Percentiles rank a stretch among this genome's conserved stretches.
Conservation (phyloP, 371 early-diverging fungal species). For the Mortierella sp. region DNA sequence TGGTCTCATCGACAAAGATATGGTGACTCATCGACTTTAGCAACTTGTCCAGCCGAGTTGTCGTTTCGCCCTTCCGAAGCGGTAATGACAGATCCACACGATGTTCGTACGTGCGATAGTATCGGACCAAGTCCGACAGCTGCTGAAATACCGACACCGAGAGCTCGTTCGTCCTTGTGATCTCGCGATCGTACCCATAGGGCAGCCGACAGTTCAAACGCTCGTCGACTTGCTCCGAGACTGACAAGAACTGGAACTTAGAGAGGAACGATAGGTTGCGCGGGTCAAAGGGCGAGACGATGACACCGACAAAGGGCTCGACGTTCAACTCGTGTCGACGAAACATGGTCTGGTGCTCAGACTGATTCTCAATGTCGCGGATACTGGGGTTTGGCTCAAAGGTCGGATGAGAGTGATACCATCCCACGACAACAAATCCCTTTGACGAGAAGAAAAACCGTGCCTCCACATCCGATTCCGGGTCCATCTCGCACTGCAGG, state of each 20-base stretch:
- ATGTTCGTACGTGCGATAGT: constrained; percentile 71
- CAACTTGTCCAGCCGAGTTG: constrained; percentile 63
- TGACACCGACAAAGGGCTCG: constrained; percentile 89
- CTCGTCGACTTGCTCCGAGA: constrained; percentile 58
- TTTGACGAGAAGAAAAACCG: constrained; percentile 77
- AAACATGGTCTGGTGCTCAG: constrained; percentile 78
- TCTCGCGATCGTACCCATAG: constrained; percentile 64
- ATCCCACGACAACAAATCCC: constrained; percentile 87
- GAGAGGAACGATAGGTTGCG: constrained; percentile 64
- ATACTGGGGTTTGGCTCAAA: constrained; percentile 88
- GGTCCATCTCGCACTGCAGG: constrained; percentile 89
- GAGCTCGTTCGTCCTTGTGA: constrained; percentile 61
- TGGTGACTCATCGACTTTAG: constrained; percentile 61
- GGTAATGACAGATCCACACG: constrained; percentile 53
- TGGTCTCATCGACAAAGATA: constrained; percentile 57
- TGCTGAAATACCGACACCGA: constrained; percentile 63
- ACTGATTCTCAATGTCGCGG: constrained; percentile 88
- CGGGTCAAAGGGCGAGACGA: constrained; percentile 81
- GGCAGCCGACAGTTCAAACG: constrained; percentile 63
- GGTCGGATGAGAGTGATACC: constrained; percentile 94
- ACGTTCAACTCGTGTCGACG: constrained; percentile 74
- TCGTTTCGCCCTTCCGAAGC: constrained; percentile 22
- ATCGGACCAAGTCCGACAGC: constrained; percentile 61
- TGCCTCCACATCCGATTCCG: constrained; percentile 83
- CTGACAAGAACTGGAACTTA: constrained; percentile 70